These are phyloP conservation scores for Saccharomycopsis fermentans DNA, from an alignment of 805 yeast species.

Conservation along the genomic window DNA sequence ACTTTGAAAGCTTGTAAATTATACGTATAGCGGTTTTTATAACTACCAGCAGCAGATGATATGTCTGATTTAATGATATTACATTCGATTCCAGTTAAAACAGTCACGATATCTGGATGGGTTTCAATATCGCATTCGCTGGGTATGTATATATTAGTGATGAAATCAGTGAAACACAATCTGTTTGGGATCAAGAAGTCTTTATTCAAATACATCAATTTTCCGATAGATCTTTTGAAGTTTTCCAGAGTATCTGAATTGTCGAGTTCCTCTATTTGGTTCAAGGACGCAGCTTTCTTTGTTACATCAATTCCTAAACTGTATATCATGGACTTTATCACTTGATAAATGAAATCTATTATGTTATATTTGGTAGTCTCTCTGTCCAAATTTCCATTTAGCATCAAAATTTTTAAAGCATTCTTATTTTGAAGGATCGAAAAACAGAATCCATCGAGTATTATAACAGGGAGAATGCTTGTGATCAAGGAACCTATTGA, in stretches of 20 bases:
- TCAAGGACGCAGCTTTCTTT: background rate
- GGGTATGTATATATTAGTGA: conserved; percentile 57
- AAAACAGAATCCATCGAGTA: conserved; percentile 62
- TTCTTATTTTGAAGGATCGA: conserved; percentile 33
- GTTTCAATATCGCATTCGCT: conserved; percentile 41
- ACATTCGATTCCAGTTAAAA: conserved; percentile 36
- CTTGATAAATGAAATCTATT: conserved; percentile 42
- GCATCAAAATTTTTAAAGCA: conserved; percentile 43
- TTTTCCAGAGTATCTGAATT: background rate
- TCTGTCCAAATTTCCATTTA: conserved; percentile 70
- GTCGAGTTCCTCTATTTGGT: background rate
- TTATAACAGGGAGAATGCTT: conserved; percentile 68
- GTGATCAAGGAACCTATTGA: conserved; percentile 89
- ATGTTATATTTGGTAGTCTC: conserved; percentile 69
- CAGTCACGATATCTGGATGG: conserved; percentile 31
- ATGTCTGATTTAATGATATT: conserved; percentile 28
- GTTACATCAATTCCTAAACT: conserved; percentile 28
- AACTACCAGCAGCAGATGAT: conserved; percentile 19
- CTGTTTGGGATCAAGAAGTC: background rate
- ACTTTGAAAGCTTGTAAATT: conserved; percentile 34
- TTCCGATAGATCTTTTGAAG: background rate
- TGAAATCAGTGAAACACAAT: conserved; percentile 34
- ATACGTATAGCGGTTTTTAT: conserved; percentile 18
- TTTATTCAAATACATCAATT: background rate
- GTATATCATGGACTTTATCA: conserved; percentile 47